Base-by-base conservation (phyloP, 192 early-diverging fungal genomes). In the Chytriomyces confervae region DNA sequence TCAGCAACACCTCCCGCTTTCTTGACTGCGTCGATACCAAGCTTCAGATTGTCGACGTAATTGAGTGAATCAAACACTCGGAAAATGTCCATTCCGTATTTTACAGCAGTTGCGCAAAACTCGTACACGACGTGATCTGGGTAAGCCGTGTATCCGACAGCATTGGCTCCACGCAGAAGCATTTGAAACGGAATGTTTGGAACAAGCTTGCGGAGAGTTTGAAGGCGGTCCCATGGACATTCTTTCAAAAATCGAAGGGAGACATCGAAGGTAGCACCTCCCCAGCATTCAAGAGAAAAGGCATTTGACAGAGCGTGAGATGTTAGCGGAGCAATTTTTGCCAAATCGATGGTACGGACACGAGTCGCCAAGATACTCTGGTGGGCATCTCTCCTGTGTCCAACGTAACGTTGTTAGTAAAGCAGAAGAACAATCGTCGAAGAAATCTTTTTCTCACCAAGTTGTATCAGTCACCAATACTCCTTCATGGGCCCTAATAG, bases 151-250 rank as follows among this genome's bases (percentile, higher is more conserved):
- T 97, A 97, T 23, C 97, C 97, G 27, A 98, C 97, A 44, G 96
- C 97, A 71, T 98, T 98, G 60, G 97, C 97, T 62, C 97, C 97
- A 82, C 97, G 93, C 70, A 98, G 91, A 62, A 98, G 88, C 97
- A 98, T 98, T 86, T 96, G 95, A 89, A 98, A 98, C 16, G 97
- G 97, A 82, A 98, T 90, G 84, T 97, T 97, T 79, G 97, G 97
- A 48, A 96, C 94, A 45, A 95, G 86, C 50, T 89, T 82, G 53
- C 97, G 94, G 75, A 98, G 85, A 57, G 87, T 85, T 63, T 90
- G 89, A 77, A 98, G 86, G 69, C 97, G 90, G 76, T 97, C 95
- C 97, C 97, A 98, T 27, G 97, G 97, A 83, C 96, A 95, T 29
- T 98, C 97, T 77, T 94, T 90, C 77, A 98, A 87, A 89, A 98